Percentiles rank a stretch among this genome's conserved stretches.
Evolutionary conservation across 371 early-diverging fungal species (phyloP).

Genomic region (Lichtheimia ornata): DNA sequence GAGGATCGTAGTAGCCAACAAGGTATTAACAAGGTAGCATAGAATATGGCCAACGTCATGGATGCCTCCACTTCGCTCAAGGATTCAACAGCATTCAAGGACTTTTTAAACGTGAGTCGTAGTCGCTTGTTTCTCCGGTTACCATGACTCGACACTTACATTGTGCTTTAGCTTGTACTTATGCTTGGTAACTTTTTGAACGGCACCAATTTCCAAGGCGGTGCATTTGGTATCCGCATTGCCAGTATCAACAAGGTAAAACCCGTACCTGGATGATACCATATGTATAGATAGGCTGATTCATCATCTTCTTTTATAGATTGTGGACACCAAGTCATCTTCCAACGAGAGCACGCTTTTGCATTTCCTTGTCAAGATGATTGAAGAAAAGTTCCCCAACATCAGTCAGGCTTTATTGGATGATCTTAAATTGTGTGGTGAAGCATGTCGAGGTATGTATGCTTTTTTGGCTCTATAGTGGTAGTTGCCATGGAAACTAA

Average conservation of each 20-base stretch:
- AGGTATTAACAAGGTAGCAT: background rate
- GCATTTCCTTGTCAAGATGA: conserved; percentile 76
- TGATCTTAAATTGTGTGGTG: conserved; percentile 71
- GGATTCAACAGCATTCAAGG: conserved; percentile 51
- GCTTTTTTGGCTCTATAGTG: too few species aligned
- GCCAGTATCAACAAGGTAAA: conserved; percentile 81
- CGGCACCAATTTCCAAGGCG: conserved; percentile 83
- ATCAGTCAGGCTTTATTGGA: conserved; percentile 55
- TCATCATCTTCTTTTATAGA: conserved; percentile 20
- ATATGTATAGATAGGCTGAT: background rate
- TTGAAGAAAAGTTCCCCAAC: conserved; percentile 68
- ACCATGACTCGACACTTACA: background rate
- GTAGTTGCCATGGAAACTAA: too few species aligned
- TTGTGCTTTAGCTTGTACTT: conserved; percentile 68
- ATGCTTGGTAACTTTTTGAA: conserved; percentile 94
- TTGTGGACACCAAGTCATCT: conserved; percentile 84
- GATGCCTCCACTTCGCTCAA: conserved; percentile 59
- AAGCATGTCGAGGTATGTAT: conserved; percentile 77
- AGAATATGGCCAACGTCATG: conserved; percentile 55
- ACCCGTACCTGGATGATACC: background rate
- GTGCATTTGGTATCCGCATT: conserved; percentile 91
- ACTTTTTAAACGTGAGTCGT: conserved; percentile 53
- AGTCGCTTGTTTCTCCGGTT: background rate
- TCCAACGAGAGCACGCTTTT: conserved; percentile 70
- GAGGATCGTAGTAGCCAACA: background rate